A percentile compares a stretch with the other conserved stretches of the same genome.
phyloP scores from a whole-genome alignment of 176 grass and related monocot species.

The Themeda triandra region DNA sequence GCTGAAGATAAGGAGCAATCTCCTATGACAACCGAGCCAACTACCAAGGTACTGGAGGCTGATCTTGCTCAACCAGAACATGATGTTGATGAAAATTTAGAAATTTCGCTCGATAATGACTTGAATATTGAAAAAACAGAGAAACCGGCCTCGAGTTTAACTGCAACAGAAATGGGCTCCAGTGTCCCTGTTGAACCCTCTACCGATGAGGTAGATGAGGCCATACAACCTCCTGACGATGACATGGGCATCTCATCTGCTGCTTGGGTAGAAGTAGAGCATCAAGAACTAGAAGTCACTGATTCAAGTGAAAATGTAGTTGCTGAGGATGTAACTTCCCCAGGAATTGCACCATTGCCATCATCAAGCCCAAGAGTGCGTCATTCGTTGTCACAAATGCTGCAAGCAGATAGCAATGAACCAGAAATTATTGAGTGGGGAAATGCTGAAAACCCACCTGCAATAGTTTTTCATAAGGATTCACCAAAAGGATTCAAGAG shows the following conservation, averaged over 20 bases:
- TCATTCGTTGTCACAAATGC: conserved; percentile 98
- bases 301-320: conserved; percentile 48
- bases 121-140: conserved; percentile 84
- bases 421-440: conserved; percentile 98
- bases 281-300: conserved; percentile 69
- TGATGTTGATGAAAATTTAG: conserved; percentile 86
- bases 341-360: conserved; percentile 43
- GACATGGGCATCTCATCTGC: conserved; percentile 91
- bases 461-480: conserved; percentile 97
- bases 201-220: conserved; percentile 41
- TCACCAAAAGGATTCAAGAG: conserved; percentile 98
- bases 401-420: conserved; percentile 95
- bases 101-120: conserved; percentile 76
- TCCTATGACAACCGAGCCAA: conserved; percentile 55
- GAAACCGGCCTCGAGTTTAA: conserved; percentile 53
- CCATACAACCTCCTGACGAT: conserved; percentile 58
- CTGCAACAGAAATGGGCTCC: conserved; percentile 45
- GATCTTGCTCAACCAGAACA: conserved; percentile 87
- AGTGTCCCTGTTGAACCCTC: conserved; percentile 40
- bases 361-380: conserved; percentile 84
- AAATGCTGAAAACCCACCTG: conserved; percentile 97
- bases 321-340: conserved; percentile 37
- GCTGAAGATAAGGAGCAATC: conserved; percentile 67
- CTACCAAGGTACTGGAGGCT: conserved; percentile 80
- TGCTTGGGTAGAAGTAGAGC: conserved; percentile 94